Base-by-base conservation (phyloP, 2,329 filamentous ascomycete species). In the Metarhizium anisopliae region DNA sequence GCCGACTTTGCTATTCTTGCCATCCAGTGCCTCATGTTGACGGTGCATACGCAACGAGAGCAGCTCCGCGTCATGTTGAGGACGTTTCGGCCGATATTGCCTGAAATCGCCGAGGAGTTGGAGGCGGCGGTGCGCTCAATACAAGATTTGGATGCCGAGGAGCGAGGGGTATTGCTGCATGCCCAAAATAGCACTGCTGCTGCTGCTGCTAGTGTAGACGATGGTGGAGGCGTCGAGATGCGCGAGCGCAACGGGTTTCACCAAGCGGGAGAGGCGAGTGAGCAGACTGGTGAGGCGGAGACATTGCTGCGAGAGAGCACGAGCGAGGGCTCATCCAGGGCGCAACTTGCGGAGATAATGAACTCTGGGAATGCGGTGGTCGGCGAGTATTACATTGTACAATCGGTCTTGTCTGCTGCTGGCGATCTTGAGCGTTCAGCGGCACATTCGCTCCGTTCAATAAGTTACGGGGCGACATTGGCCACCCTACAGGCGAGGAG, bases 21-120 rank as follows among this genome's bases (percentile, higher is more conserved):
- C 1, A 62, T 86, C 14, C 85, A 88, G 66, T 82, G 81, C 59
- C 66, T 86, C 47, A 85, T 87, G 83, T 68, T 87, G 56, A 75
- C 82, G 3, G 77, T 86, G 11, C 82, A 84, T 62, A 74, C 79
- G 50, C 81, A 86, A 63, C 75, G 79, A 59, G 82, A 85, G 62
- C 76, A 75, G 56, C 69, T 86, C 25, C 74, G 78, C 36, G 75
- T 77, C 52, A 68, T 72, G 14, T 70, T 82, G 6, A 73, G 72
- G 54, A 71, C 70, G 42, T 72, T 73, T 60, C 62, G 66, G 43
- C 64, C 68, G 30, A 60, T 72, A 54, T 58, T 68, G 18, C 67
- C 65, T 1, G 65, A 67, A n/a, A 50, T 65, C 32, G 61, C 61
- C 11, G 63, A 60, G 38, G 68, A 69, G 32, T 50, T 62, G n/a